phyloP scores from a whole-genome alignment of 169 alveolate species.

The Plasmodium chabaudi region DNA sequence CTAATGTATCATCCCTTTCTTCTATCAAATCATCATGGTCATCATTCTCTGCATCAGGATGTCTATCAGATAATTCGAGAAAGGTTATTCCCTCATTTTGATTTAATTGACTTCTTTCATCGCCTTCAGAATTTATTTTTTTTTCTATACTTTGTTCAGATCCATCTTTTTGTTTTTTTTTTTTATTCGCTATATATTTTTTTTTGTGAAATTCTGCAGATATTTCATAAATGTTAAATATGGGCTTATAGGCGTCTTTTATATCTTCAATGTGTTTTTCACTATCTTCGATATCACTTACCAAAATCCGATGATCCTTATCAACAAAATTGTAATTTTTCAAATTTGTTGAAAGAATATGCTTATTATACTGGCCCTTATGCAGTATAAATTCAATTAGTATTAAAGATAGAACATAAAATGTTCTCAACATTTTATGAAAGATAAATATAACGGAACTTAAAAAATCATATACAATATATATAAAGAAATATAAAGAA shows the following conservation, averaged over 20 bases:
- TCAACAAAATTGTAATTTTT: conserved; percentile 16
- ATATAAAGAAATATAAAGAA: not conserved
- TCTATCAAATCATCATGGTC: not conserved
- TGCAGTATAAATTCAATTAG: conserved; percentile 24
- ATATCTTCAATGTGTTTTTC: conserved; percentile 15
- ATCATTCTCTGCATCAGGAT: not conserved
- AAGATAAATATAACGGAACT: conserved; percentile 1
- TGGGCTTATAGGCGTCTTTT: conserved; percentile 14
- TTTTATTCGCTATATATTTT: conserved; percentile 10
- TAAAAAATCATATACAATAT: conserved; percentile 4
- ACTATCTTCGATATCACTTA: not conserved
- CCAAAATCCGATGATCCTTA: conserved; percentile 15
- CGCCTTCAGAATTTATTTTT: not conserved
- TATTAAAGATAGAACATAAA: conserved; percentile 50
- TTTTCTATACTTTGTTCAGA: not conserved
- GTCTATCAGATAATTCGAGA: not conserved
- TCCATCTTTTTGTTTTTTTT: conserved; percentile 3
- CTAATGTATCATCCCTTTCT: not conserved
- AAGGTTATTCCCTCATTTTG: not conserved
- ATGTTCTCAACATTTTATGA: conserved; percentile 31
- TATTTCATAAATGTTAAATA: conserved; percentile 47
- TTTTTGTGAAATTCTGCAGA: conserved; percentile 40
- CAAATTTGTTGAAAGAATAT: conserved; percentile 6
- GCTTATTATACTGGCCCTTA: conserved; percentile 10
- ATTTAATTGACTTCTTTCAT: not conserved